These are phyloP conservation scores for Eleusine indica DNA, from an alignment of 176 grass and related monocot genomes.

Conservation along the genomic window DNA sequence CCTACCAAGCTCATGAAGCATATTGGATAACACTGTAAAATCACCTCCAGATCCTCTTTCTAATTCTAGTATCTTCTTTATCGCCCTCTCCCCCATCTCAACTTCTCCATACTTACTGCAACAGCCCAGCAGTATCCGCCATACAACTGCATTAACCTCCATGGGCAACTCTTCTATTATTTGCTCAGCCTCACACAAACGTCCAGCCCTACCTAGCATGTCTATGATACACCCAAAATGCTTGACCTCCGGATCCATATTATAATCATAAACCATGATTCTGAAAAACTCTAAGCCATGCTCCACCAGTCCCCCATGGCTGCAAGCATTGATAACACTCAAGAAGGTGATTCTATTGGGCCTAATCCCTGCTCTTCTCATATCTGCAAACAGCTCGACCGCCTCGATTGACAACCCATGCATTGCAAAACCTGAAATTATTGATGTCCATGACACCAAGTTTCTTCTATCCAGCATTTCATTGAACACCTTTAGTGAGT, in stretches of 20 bases:
- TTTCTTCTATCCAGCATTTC: constrained; percentile 52
- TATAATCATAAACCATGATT: constrained; percentile 64
- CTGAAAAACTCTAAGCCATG: constrained; percentile 63
- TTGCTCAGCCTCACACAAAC: constrained; percentile 57
- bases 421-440: constrained; percentile 58
- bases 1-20: constrained; percentile 60
- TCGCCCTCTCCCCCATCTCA: constrained; percentile 63
- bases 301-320: constrained; percentile 71
- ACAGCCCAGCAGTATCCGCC: constrained; percentile 67
- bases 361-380: constrained; percentile 42
- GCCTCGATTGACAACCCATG: constrained; percentile 57
- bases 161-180: constrained; percentile 60
- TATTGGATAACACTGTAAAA: constrained; percentile 68
- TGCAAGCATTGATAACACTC: constrained; percentile 63
- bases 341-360: constrained; percentile 71
- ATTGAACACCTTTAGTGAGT: constrained; percentile 48
- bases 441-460: constrained; percentile 77
- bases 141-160: constrained; percentile 58
- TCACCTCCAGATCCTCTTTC: constrained; percentile 58
- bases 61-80: constrained; percentile 62
- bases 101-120: constrained; percentile 76
- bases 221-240: constrained; percentile 82
- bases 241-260: constrained; percentile 59
- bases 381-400: constrained; percentile 52
- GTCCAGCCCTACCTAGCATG: constrained; percentile 69